phyloP scores from a whole-genome alignment of 306 rosid species.

The Vachellia pachyceras region DNA sequence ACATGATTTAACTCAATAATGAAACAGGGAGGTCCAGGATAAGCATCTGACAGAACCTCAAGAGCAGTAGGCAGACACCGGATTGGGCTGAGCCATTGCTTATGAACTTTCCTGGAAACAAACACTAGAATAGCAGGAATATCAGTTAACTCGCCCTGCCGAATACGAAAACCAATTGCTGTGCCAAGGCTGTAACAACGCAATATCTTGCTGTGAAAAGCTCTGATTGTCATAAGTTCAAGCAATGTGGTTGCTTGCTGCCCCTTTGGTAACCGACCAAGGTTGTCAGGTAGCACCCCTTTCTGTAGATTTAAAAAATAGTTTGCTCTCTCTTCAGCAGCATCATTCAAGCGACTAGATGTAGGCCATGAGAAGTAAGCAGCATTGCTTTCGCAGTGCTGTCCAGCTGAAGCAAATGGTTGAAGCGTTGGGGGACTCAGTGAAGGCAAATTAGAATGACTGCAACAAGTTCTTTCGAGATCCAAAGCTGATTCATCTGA shows the following conservation, averaged over 20 bases:
- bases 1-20: neutral
- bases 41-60: constrained; percentile 61
- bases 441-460: constrained; percentile 92
- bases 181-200: constrained; percentile 99
- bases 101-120: constrained; percentile 98
- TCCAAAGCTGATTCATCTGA: constrained; percentile 96
- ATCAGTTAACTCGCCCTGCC: constrained; percentile 83
- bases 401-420: constrained; percentile 96
- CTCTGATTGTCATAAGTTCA: constrained; percentile 97
- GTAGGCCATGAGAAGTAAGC: constrained; percentile 99
- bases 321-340: constrained; percentile 94
- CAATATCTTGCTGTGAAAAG: constrained; percentile 98
- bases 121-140: constrained; percentile 98
- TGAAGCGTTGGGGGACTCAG: constrained; percentile 85
- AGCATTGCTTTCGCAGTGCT: constrained; percentile 90
- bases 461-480: constrained; percentile 88
- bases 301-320: constrained; percentile 91
- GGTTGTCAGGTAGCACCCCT: constrained; percentile 88
- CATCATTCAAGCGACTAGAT: constrained; percentile 80
- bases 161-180: constrained; percentile 95
- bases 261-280: constrained; percentile 86
- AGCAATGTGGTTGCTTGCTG: constrained; percentile 97
- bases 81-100: constrained; percentile 98
- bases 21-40: constrained; percentile 31
- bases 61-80: constrained; percentile 96